Base-by-base conservation (phyloP, 495 filamentous ascomycete genomes). In the Trichoderma orchidacearum region DNA sequence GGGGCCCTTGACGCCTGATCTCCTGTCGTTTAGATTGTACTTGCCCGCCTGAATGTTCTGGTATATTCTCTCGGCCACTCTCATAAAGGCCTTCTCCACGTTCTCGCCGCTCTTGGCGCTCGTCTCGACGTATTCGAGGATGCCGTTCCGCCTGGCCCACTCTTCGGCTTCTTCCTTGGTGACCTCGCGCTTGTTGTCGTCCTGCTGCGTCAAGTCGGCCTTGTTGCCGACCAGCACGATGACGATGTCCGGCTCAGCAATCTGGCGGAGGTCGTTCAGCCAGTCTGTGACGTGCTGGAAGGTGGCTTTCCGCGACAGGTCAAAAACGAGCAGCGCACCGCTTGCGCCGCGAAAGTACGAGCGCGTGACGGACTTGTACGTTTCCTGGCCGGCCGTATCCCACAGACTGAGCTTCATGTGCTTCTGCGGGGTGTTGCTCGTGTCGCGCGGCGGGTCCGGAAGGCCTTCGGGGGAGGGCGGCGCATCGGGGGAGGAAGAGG, bases 371-470 rank as follows among this genome's bases (percentile, higher is more conserved):
- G 86, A 89, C 66, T 94, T 94, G 74, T 95, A 95, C 32, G 89
- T 95, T 75, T 98, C 93, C 65, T 98, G 93, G 3, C 93, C 93
- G 25, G 93, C 93, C 0, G 93, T 98, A 68, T 98, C 93, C 93
- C 93, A 96, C 13, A 98, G 68, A 54, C 69, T 73, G 31, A 80
- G 70, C 61, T 89, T 88, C 85, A 87, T 88, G 68, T 85, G 83
- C 63, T 90, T 89, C 67, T 87, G 84, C 9, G 63, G 65, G 9
- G 56, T 53, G 28, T 58, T 59, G 27, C 63, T 65, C 23, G 50
- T 63, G 57, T 56, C 51, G 29, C 58, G 61, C 18, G 52, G 69
- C 25, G 67, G 66, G 29, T 70, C 62, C 34, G 73, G 73, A 38
- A 74, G 68, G 51, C 68, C 73, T n/a, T 59, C 36, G 32, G 15